These are phyloP conservation scores for Xanthoconium separans DNA, from an alignment of 1,284 basidiomycete genomes.

Conservation along the genomic window DNA sequence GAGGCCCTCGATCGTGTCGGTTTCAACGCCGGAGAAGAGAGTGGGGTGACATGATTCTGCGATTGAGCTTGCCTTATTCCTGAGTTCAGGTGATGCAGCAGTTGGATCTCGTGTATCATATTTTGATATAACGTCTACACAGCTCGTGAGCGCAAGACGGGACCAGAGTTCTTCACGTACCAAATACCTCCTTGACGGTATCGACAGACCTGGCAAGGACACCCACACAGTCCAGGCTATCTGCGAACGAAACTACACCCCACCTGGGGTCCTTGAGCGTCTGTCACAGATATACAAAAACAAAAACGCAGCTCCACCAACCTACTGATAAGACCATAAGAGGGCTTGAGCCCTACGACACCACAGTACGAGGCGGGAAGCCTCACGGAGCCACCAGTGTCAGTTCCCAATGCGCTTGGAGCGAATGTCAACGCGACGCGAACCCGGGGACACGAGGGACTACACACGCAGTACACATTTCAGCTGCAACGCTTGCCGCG, in stretches of 20 bases:
- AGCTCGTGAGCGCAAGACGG: constrained; percentile 2
- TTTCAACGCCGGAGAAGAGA: constrained; percentile 14
- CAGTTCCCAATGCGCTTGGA: constrained; percentile 83
- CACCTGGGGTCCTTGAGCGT: constrained; percentile 49
- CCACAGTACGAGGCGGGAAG: constrained; percentile 95
- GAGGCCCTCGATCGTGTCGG: constrained; percentile 38
- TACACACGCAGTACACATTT: constrained; percentile 76
- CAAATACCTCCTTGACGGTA: constrained; percentile 56
- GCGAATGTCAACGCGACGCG: constrained; percentile 10
- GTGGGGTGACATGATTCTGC: constrained; percentile 14
- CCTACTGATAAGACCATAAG: constrained; percentile 90
- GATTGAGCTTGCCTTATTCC: constrained; percentile 31
- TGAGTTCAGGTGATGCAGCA: constrained; percentile 47
- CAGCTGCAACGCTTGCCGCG: constrained; percentile 78
- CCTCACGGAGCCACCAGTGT: constrained; percentile 94
- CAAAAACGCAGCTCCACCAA: constrained; percentile 29
- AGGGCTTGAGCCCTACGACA: constrained; percentile 90
- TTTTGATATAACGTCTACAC: constrained; percentile 58
- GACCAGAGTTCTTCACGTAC: constrained; percentile 36
- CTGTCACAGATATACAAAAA: constrained; percentile 3
- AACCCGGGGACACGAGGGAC: background rate
- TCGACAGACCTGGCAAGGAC: constrained; percentile 63
- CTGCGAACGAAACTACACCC: constrained; percentile 93
- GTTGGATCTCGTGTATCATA: constrained; percentile 84
- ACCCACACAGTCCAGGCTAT: constrained; percentile 94